Evolutionary conservation across 371 early-diverging fungal species (phyloP).

Genomic region (Rhizopus delemar): DNA sequence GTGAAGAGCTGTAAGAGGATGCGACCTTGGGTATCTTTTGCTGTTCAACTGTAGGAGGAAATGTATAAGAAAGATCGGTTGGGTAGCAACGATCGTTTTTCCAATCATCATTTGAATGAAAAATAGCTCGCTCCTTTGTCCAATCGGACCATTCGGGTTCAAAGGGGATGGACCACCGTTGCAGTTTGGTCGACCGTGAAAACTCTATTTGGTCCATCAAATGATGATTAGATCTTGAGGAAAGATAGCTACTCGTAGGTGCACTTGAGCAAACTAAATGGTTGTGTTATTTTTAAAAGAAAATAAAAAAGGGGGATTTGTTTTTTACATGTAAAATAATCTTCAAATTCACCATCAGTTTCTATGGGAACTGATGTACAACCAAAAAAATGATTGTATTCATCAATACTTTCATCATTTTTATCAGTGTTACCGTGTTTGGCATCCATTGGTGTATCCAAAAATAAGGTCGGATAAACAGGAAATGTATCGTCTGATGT

Average conservation of each 20-base stretch:
- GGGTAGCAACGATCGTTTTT: background rate
- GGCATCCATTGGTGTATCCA: slow-evolving; percentile 8
- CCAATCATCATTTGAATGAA: background rate
- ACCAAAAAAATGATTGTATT: slow-evolving; percentile 2
- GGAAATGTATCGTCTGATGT: slow-evolving; percentile 5
- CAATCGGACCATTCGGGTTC: slow-evolving; percentile 1
- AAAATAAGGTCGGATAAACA: slow-evolving; percentile 31
- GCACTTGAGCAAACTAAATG: background rate
- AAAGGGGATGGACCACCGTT: background rate
- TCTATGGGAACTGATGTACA: slow-evolving; percentile 13
- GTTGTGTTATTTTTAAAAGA: background rate
- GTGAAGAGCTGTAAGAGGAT: background rate
- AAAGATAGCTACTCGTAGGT: background rate
- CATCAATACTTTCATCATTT: background rate
- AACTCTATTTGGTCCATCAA: background rate
- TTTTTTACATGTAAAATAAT: slow-evolving; percentile 16
- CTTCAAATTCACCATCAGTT: background rate
- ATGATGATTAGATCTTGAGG: background rate
- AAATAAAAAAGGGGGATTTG: background rate
- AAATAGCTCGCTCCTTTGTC: background rate
- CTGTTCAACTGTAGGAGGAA: background rate
- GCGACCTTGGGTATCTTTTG: background rate
- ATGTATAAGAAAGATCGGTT: background rate
- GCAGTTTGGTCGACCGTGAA: background rate
- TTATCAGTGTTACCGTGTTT: background rate